Evolutionary conservation across 352 stramenopile species (phyloP), one percentile per base, ranked within the genome.

Genomic region (Globisporangium echinulatum): DNA sequence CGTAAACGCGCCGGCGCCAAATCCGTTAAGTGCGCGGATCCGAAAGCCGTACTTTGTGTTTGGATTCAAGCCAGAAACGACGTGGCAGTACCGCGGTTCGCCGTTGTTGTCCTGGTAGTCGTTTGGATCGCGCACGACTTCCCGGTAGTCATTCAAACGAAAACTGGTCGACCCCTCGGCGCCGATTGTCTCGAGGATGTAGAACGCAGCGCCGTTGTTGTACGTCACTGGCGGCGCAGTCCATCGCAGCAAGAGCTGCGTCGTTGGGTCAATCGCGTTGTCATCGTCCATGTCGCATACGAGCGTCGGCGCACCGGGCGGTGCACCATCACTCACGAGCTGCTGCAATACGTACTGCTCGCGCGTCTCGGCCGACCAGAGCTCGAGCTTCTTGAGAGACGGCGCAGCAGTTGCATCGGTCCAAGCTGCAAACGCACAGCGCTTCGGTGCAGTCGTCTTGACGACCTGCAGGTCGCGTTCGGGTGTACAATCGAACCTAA

Each of bases 1-100:
- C n/a, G 84, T 82, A 66, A 96, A 97, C 15, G 70, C 66, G 0
- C 88, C 86, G 1, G 91, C 84, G 8, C 90, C 92, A 66, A 97
- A 97, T 15, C 87, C 87, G 52, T 97, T 98, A 44, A 97, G 82
- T 6, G 86, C 90, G 11, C 92, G 85, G 6, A 97, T 60, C 7
- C 92, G 82, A 58, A 97, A 96, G 49, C 68, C 77, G 60, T 97
- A 97, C 63, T 90, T 92, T 11, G 87, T 96, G 69, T 94, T 96
- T 6, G 92, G 86, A 8, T 59, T 40, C 8, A 97, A 56, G 0
- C 79, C 77, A 0, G 72, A 73, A 17, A 92, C 69, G 7, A 84
- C 71, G 65, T 88, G 86, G 13, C 84, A 68, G 38, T 94, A 94
- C 25, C 87, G 80, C 39, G 89, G 79, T 43, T 92, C 70, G 15